phyloP scores from a whole-genome alignment of 2,329 filamentous ascomycete genomes.

The Aspergillus fumigatus region DNA sequence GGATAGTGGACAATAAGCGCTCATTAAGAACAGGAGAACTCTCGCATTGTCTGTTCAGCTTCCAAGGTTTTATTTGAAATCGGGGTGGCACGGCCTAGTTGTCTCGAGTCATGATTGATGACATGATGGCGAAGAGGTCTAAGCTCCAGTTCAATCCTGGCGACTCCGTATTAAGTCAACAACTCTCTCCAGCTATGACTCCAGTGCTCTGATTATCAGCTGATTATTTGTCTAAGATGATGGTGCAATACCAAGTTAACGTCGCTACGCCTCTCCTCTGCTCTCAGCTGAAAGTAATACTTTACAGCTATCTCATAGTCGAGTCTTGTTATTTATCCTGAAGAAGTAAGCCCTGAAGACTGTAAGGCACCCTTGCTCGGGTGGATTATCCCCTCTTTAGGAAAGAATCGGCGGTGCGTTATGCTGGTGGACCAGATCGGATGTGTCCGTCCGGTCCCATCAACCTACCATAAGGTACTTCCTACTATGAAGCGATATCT shows the following conservation, averaged over 20 bases:
- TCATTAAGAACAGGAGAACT: not conserved
- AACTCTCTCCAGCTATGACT: too few species aligned
- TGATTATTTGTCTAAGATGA: too few species aligned
- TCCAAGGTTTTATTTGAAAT: not conserved
- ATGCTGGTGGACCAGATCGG: slow-evolving; percentile 10
- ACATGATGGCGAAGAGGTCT: not conserved
- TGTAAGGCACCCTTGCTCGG: not conserved
- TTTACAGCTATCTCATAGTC: not conserved
- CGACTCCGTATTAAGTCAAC: too few species aligned
- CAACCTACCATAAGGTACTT: not conserved
- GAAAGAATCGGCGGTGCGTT: slow-evolving; percentile 6
- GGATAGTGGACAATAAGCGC: not conserved
- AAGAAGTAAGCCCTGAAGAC: not conserved
- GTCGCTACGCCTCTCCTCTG: not conserved
- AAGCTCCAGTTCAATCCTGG: not conserved
- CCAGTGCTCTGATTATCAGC: not conserved
- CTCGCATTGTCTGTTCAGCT: not conserved
- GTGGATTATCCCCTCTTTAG: not conserved
- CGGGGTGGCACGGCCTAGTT: not conserved
- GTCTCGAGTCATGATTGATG: not conserved
- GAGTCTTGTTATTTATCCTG: not conserved
- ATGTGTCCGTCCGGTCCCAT: slow-evolving; percentile 1
- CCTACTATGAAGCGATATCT: not conserved
- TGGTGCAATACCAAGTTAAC: not conserved
- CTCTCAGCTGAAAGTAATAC: not conserved